Base-by-base conservation (phyloP, 2,329 filamentous ascomycete genomes). In the Exophiala phaeomuriformis region DNA sequence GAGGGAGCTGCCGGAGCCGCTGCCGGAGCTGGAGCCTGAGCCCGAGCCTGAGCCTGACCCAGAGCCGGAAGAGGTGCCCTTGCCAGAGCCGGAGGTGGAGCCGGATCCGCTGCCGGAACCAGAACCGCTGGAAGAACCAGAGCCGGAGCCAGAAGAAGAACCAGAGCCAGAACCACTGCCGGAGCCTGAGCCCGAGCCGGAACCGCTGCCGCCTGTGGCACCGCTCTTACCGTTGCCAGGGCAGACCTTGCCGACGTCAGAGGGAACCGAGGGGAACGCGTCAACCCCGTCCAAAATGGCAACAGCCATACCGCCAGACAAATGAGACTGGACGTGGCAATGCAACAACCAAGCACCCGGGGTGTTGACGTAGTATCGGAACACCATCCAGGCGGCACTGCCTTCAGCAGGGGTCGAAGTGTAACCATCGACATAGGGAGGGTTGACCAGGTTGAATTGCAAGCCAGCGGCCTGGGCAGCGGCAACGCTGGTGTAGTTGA, bases 371-470 rank as follows among this genome's bases (percentile, higher is more conserved):
- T 77, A 74, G 56, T 81, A 80, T 8, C 79, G 68, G 30, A 81
- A 66, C 1, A 71, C 78, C 43, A 77, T 68, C 80, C 79, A 77
- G 0, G 67, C 63, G 2, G 65, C 62, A 1, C 56, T 66, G 3
- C 59, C 61, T 5, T 55, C 47, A 1, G 72, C 65, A 3, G 63
- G 50, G 2, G 66, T 67, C 4, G 73, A 77, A 9, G 67, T 62
- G 54, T 72, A 75, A 10, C 61, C 72, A 60, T 84, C 82, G 27
- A 79, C 67, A 8, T 71, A 72, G 0, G 77, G 77, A 0, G 82
- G 81, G 39, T 75, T 73, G 0, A 72, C 69, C 2, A 84, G 67
- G 63, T 84, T 84, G 70, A 84, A 83, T 0, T 79, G 79, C 27
- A 65, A 57, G 1, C 60, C 67, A 3, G 60, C 61, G 0, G 69